A percentile compares a stretch with the other conserved stretches of the same genome.
Evolutionary conservation across 306 rosid species (phyloP).

Genomic region (Mimosa bimucronata): DNA sequence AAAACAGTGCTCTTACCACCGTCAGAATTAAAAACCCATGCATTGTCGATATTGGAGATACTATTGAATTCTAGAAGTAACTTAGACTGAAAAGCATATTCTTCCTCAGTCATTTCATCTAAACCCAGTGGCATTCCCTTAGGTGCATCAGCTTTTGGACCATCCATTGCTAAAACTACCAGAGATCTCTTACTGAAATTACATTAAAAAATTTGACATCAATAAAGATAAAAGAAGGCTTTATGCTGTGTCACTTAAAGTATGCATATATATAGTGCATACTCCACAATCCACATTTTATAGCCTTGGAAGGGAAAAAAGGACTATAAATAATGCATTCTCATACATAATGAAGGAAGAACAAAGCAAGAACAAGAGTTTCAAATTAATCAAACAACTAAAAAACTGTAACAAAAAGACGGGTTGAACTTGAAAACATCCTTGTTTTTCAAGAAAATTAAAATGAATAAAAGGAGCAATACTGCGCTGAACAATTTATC

Average conservation of each 20-base stretch:
- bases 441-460: not conserved
- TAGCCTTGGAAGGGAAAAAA: not conserved
- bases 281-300: not conserved
- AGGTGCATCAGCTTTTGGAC: constrained; percentile 36
- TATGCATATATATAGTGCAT: not conserved
- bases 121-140: constrained; percentile 60
- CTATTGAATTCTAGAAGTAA: constrained; percentile 67
- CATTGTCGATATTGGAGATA: constrained; percentile 72
- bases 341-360: not conserved
- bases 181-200: constrained; percentile 43
- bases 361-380: not conserved
- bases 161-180: constrained; percentile 56
- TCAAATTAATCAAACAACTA: not conserved
- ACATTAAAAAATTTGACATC: not conserved
- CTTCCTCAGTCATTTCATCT: constrained; percentile 63
- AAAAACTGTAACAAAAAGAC: not conserved
- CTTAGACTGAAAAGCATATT: constrained; percentile 67
- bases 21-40: constrained; percentile 74
- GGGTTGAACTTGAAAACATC: not conserved
- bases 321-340: not conserved
- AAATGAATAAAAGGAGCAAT: not conserved
- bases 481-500: not conserved
- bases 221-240: constrained; percentile 2
- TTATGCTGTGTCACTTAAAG: not conserved
- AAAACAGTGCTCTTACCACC: constrained; percentile 41